Conservation (phyloP, 2,329 filamentous ascomycete species). For the Fusarium citri region DNA sequence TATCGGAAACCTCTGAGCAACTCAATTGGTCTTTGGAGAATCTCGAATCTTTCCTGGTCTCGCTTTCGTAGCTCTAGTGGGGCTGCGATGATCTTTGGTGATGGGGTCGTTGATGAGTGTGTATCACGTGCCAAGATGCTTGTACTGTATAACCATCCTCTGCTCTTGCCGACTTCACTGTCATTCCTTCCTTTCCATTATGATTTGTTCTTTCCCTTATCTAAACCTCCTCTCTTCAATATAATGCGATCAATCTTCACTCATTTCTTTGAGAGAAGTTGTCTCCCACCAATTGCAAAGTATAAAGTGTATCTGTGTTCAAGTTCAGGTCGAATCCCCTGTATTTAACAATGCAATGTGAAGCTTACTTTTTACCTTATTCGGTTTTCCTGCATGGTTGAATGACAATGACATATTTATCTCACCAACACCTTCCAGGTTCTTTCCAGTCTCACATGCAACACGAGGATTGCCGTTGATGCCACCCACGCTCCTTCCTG, state of each 20-base stretch:
- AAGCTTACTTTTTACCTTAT: slow-evolving; percentile 3
- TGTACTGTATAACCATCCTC: neutral
- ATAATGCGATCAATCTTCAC: neutral
- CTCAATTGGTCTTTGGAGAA: neutral
- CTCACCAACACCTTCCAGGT: slow-evolving; percentile 10
- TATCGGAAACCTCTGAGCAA: neutral
- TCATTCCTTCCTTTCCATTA: neutral
- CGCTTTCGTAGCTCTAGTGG: slow-evolving; percentile 22
- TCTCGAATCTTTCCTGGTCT: slow-evolving; percentile 5
- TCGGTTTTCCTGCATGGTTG: neutral
- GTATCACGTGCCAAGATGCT: slow-evolving; percentile 11
- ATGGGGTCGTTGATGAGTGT: neutral
- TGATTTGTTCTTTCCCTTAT: neutral
- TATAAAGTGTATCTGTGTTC: neutral
- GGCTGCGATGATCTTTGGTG: neutral
- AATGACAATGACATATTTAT: slow-evolving; percentile 17
- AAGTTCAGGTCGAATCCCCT: neutral
- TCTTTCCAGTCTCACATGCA: slow-evolving; percentile 9
- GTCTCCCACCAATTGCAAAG: neutral
- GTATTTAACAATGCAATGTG: neutral
- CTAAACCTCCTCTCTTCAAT: neutral
- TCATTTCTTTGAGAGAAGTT: neutral
- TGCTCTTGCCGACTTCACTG: neutral
- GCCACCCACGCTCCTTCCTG: slow-evolving; percentile 3
- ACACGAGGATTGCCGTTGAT: slow-evolving; percentile 11